Evolutionary conservation across 129 eudicot species (phyloP).

Genomic region (Kitagawia praeruptora): DNA sequence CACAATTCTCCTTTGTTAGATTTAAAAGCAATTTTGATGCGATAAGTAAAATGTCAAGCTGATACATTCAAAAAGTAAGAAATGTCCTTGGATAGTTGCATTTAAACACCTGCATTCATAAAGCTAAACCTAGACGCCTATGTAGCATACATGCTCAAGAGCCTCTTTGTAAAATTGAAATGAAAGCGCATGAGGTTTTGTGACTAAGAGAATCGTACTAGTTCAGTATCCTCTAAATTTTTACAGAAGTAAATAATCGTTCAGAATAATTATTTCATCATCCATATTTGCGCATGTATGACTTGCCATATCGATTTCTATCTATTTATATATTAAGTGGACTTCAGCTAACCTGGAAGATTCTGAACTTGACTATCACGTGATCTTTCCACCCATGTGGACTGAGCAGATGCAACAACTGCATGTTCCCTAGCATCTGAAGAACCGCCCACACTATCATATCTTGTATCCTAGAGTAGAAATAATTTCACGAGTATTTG

Average conservation of each 20-base stretch:
- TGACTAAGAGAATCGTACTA: background rate
- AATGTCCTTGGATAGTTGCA: too few species aligned
- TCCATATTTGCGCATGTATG: slow-evolving; percentile 1
- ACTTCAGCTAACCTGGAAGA: slow-evolving; percentile 43
- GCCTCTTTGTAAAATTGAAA: background rate
- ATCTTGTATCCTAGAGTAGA: slow-evolving; percentile 30
- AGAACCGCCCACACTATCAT: slow-evolving; percentile 31
- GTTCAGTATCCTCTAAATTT: background rate
- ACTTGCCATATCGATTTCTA: background rate
- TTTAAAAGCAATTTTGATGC: background rate
- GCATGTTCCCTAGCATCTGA: slow-evolving; percentile 35
- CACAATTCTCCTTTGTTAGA: background rate
- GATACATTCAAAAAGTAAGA: background rate
- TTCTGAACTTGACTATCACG: slow-evolving; percentile 46
- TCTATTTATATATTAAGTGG: background rate
- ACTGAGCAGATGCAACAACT: slow-evolving; percentile 35
- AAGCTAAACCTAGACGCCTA: background rate
- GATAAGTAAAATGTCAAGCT: background rate
- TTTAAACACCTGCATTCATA: background rate
- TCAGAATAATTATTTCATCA: background rate
- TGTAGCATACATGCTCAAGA: background rate
- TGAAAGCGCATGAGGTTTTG: too few species aligned
- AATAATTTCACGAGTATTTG: background rate
- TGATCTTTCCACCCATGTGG: slow-evolving; percentile 36
- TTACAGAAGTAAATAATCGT: background rate